Conservation (phyloP, 1,284 basidiomycete genomes). For the Trametes sp. region DNA sequence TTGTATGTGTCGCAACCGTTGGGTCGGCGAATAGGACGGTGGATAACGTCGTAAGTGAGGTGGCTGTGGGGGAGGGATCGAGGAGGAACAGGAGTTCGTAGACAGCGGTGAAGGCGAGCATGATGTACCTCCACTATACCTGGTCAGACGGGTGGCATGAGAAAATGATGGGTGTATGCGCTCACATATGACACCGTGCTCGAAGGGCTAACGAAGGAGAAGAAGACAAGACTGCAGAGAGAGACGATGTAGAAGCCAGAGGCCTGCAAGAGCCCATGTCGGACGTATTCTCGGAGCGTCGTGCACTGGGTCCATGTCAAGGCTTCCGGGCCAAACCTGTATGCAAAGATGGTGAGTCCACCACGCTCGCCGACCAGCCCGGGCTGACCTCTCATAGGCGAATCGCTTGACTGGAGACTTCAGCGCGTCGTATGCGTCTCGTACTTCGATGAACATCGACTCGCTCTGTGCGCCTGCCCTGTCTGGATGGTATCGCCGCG, state of each 20-base stretch:
- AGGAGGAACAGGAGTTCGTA: conserved; percentile 72
- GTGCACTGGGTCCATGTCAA: conserved; percentile 71
- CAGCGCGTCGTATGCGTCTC: conserved; percentile 82
- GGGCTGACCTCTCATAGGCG: conserved; percentile 82
- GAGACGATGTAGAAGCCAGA: conserved; percentile 79
- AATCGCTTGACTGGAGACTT: conserved; percentile 83
- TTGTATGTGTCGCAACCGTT: conserved; percentile 33
- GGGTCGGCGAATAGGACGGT: conserved; percentile 43
- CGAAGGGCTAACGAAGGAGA: conserved; percentile 67
- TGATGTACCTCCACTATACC: conserved; percentile 78
- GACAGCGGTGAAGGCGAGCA: conserved; percentile 65
- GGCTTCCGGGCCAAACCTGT: conserved; percentile 79
- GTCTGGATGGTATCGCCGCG: conserved; percentile 82
- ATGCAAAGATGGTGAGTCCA: conserved; percentile 4
- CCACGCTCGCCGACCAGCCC: not conserved
- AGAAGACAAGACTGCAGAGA: conserved; percentile 65
- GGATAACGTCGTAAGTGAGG: conserved; percentile 32
- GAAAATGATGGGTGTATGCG: not conserved
- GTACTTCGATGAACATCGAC: conserved; percentile 73
- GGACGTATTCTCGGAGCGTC: conserved; percentile 75
- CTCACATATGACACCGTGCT: conserved; percentile 18
- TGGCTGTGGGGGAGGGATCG: conserved; percentile 54
- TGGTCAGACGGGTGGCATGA: conserved; percentile 3
- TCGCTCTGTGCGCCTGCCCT: conserved; percentile 71
- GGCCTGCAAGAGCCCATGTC: conserved; percentile 70